phyloP scores from a whole-genome alignment of 805 yeast species.

The Zygosaccharomyces siamensis region DNA sequence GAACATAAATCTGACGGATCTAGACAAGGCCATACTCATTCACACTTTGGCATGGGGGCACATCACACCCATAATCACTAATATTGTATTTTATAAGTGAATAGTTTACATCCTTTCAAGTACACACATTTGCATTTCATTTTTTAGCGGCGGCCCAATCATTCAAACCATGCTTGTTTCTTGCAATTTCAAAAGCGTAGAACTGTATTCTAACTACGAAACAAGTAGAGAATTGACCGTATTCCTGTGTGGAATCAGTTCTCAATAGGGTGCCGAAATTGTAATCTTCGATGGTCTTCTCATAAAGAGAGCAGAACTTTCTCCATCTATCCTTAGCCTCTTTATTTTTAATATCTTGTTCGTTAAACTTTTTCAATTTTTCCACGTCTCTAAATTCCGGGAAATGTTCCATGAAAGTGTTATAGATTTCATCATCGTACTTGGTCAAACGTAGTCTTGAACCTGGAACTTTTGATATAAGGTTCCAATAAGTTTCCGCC shows the following conservation, averaged over 20 bases:
- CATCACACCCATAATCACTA: constrained; percentile 24
- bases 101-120: background rate
- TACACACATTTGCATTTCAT: constrained; percentile 4
- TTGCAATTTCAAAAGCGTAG: constrained; percentile 88
- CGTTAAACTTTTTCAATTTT: constrained; percentile 54
- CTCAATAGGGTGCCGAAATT: constrained; percentile 94
- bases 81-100: background rate
- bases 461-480: constrained; percentile 72
- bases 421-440: constrained; percentile 65
- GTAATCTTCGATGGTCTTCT: constrained; percentile 75
- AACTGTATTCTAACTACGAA: constrained; percentile 92
- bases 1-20: constrained; percentile 5
- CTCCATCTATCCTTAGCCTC: constrained; percentile 90
- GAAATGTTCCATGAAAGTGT: constrained; percentile 58
- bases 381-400: constrained; percentile 78
- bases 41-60: constrained; percentile 15
- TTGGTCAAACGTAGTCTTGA: constrained; percentile 68
- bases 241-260: constrained; percentile 64
- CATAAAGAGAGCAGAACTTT: constrained; percentile 74
- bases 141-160: constrained; percentile 67
- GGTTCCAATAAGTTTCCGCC: constrained; percentile 88
- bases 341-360: constrained; percentile 75
- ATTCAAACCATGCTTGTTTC: constrained; percentile 85
- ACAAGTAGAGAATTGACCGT: constrained; percentile 76
- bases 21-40: constrained; percentile 22